A percentile compares a stretch with the other conserved stretches of the same genome.
These are phyloP conservation scores for Macadamia integrifolia DNA, from an alignment of 164 flowering plant genomes.

Conservation along the genomic window DNA sequence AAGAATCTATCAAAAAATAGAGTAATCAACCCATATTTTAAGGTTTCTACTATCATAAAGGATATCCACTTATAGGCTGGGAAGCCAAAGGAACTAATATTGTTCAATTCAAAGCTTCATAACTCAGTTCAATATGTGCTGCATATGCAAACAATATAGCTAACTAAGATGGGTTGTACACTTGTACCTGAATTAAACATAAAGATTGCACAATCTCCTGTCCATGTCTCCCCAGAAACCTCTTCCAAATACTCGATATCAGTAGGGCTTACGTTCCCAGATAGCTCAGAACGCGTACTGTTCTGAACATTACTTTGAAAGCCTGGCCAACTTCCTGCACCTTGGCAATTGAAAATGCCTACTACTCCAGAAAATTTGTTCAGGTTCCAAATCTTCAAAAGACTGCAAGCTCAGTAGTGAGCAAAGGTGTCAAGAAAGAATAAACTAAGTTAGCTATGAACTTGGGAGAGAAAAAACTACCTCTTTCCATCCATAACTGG, in stretches of 20 bases:
- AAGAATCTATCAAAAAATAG: neutral
- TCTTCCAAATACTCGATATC: constrained; percentile 57
- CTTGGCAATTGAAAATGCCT: constrained; percentile 70
- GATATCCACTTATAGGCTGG: neutral
- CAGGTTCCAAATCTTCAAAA: constrained; percentile 71
- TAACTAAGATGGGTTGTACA: constrained; percentile 1
- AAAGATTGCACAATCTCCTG: constrained; percentile 53
- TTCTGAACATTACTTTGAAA: constrained; percentile 21
- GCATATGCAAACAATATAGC: neutral
- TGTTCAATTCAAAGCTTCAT: neutral
- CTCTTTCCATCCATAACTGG: constrained; percentile 65
- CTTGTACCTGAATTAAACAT: constrained; percentile 39
- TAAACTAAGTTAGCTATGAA: neutral
- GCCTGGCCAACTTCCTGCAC: constrained; percentile 63
- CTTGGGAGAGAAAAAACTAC: constrained; percentile 15
- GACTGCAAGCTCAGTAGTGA: constrained; percentile 21
- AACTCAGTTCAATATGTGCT: neutral
- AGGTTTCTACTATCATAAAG: neutral
- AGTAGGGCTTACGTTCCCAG: constrained; percentile 42
- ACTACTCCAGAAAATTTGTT: constrained; percentile 55
- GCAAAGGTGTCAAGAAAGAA: neutral
- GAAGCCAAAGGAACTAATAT: neutral
- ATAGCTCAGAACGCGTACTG: constrained; percentile 9
- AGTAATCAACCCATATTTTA: neutral
- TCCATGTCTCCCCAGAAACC: constrained; percentile 37